Evolutionary conservation across 495 filamentous ascomycete genomes (phyloP).

Genomic region (Aeminium ludgeri): DNA sequence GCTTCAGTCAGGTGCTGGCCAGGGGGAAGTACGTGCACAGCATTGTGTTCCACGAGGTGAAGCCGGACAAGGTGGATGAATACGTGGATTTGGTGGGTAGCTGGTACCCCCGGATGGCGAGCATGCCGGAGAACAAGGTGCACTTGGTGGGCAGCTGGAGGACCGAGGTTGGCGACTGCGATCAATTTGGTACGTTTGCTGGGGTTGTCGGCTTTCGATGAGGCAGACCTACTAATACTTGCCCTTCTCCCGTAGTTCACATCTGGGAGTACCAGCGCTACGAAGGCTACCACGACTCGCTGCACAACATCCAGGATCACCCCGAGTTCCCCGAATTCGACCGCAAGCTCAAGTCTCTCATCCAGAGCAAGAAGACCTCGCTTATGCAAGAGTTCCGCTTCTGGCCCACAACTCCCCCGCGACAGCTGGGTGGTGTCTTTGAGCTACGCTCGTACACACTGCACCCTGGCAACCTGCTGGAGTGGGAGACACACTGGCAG

Average conservation of each 20-base stretch:
- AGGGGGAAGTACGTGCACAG: slow-evolving; percentile 96
- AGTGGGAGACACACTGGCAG: slow-evolving; percentile 99
- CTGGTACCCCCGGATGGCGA: slow-evolving; percentile 82
- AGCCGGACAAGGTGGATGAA: slow-evolving; percentile 87
- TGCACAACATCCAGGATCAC: slow-evolving; percentile 63
- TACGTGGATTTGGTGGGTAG: slow-evolving; percentile 82
- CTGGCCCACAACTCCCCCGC: slow-evolving; percentile 90
- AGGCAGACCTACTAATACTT: not conserved
- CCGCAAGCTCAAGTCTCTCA: slow-evolving; percentile 57
- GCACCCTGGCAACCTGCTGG: slow-evolving; percentile 82
- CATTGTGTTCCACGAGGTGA: slow-evolving; percentile 92
- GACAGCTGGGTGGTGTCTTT: slow-evolving; percentile 79
- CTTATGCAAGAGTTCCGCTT: slow-evolving; percentile 99
- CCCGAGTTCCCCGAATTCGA: slow-evolving; percentile 73
- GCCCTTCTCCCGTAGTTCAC: slow-evolving; percentile 43
- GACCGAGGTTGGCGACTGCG: slow-evolving; percentile 93
- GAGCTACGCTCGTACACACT: slow-evolving; percentile 95
- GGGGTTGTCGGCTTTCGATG: slow-evolving; percentile 8
- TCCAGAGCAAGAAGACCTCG: slow-evolving; percentile 68
- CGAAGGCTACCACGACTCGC: slow-evolving; percentile 82
- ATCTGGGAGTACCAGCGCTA: slow-evolving; percentile 99
- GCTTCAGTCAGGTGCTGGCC: slow-evolving; percentile 83
- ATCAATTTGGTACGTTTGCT: slow-evolving; percentile 66
- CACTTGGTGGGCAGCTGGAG: slow-evolving; percentile 96
- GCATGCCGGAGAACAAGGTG: slow-evolving; percentile 68